A percentile compares a stretch with the other conserved stretches of the same genome.
These are phyloP conservation scores for Suillus discolor DNA, from an alignment of 768 basidiomycete species.

Conservation along the genomic window DNA sequence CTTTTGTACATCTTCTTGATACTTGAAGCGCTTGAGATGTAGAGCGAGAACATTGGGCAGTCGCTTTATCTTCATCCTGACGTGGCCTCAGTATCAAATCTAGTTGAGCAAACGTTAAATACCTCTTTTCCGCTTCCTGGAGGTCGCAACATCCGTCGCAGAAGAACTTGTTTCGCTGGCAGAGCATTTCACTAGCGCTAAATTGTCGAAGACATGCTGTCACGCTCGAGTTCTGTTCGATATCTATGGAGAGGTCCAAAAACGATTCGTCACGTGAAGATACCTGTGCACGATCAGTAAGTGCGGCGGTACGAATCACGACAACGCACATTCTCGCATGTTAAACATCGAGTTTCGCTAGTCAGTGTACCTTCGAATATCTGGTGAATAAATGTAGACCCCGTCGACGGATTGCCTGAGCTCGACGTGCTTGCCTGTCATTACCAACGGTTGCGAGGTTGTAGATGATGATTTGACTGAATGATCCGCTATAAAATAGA, in stretches of 20 bases:
- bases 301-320: slow-evolving; percentile 13
- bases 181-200: slow-evolving; percentile 97
- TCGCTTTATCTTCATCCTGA: slow-evolving; percentile 98
- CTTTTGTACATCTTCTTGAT: slow-evolving; percentile 87
- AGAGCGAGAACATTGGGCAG: slow-evolving; percentile 94
- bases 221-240: slow-evolving; percentile 96
- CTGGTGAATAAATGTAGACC: slow-evolving; percentile 82
- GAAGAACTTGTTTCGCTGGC: slow-evolving; percentile 97
- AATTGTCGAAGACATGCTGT: slow-evolving; percentile 96
- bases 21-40: slow-evolving; percentile 98
- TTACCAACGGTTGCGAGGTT: slow-evolving; percentile 40
- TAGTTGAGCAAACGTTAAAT: not conserved
- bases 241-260: slow-evolving; percentile 98
- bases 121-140: slow-evolving; percentile 98
- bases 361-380: slow-evolving; percentile 94
- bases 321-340: slow-evolving; percentile 88
- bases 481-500: slow-evolving; percentile 48
- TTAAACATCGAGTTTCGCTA: slow-evolving; percentile 96
- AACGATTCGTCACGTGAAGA: slow-evolving; percentile 96
- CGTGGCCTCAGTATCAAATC: slow-evolving; percentile 14
- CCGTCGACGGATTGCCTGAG: slow-evolving; percentile 47
- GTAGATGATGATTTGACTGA: slow-evolving; percentile 61
- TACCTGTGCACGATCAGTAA: slow-evolving; percentile 48
- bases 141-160: slow-evolving; percentile 96
- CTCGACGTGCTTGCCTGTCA: slow-evolving; percentile 48